Percentiles rank a stretch among this genome's conserved stretches.
These are phyloP conservation scores for Colletotrichum nymphaeae DNA, from an alignment of 2,329 filamentous ascomycete genomes.

Conservation along the genomic window DNA sequence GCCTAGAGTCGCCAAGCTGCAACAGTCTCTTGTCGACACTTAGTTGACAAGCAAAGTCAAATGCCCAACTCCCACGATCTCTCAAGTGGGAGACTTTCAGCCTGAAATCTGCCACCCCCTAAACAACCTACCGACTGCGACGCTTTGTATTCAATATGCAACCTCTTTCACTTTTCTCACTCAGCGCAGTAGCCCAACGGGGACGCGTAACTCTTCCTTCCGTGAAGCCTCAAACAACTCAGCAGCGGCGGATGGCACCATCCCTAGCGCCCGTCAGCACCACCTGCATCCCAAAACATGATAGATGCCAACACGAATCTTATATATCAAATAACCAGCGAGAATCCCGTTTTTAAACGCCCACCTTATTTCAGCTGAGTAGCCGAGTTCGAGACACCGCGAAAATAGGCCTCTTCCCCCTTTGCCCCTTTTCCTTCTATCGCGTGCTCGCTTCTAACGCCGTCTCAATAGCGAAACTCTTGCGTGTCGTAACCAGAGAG, in stretches of 20 bases:
- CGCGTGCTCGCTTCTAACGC: background rate
- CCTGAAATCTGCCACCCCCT: background rate
- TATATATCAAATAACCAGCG: conserved; percentile 6
- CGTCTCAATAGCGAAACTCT: background rate
- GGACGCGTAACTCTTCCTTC: conserved; percentile 25
- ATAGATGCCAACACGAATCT: conserved; percentile 27
- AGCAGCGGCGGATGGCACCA: conserved; percentile 11
- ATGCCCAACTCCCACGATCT: conserved; percentile 1
- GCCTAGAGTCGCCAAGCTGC: background rate
- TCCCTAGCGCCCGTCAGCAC: conserved; percentile 1
- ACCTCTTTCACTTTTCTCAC: background rate
- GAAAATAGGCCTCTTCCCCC: too few relatives aligned
- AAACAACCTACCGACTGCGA: background rate
- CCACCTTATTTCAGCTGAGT: background rate
- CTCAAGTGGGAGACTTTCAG: conserved; percentile 1
- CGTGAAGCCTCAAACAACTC: conserved; percentile 23
- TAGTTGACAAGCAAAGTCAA: background rate
- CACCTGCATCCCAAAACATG: conserved; percentile 14
- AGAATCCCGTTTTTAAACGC: background rate
- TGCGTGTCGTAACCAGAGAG: background rate
- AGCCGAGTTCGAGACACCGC: background rate
- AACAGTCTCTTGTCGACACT: background rate
- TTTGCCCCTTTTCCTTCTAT: background rate
- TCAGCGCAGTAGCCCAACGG: background rate
- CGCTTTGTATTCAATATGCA: background rate